Evolutionary conservation across 352 stramenopile species (phyloP), one percentile per base, ranked within the genome.

Genomic region (Globisporangium carolinianum): DNA sequence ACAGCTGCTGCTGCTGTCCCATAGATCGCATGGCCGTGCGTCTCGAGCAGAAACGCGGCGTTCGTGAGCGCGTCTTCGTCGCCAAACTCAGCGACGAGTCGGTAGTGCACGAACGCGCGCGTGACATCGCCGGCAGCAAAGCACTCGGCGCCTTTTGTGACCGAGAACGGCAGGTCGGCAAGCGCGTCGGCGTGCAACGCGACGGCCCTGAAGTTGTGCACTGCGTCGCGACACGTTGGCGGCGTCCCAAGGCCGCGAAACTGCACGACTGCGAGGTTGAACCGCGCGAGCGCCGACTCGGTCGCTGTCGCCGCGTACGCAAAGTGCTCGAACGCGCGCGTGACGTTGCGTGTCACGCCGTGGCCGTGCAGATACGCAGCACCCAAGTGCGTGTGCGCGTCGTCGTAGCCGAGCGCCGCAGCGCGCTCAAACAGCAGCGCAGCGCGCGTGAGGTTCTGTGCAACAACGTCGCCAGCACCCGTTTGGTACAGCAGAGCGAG

Each of bases 231-330:
- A 49, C 83, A 93, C 8, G 74, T 83, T 14, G 58, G 58, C 10
- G 67, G 60, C 5, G 75, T 87, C 3, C 80, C 80, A 17, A 81
- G 62, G 36, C 79, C 83, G 32, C 63, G 69, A 55, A 76, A 91
- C 57, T 91, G 74, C 83, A 93, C 83, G 41, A 89, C 69, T 3
- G 73, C 83, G n/a, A 91, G 57, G 49, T 90, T 87, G 58, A 89
- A 87, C 12, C 86, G 47, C 11, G 79, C 67, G 48, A 85, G 76
- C 38, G 68, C 82, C 6, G 76, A 86, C 53, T 80, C 55, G 0
- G 68, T 70, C 35, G 61, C 65, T 0, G 73, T 67, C 15, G 75
- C 71, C n/a, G 83, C 83, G 14, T 78, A 61, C 41, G 69, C 56
- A 48, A 89, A 91, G 51, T 93, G 79, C 24, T 74, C 64, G 35